Evolutionary conservation across 2,329 filamentous ascomycete species (phyloP), one percentile per base, ranked within the genome.

Genomic region (Apiospora arundinis): DNA sequence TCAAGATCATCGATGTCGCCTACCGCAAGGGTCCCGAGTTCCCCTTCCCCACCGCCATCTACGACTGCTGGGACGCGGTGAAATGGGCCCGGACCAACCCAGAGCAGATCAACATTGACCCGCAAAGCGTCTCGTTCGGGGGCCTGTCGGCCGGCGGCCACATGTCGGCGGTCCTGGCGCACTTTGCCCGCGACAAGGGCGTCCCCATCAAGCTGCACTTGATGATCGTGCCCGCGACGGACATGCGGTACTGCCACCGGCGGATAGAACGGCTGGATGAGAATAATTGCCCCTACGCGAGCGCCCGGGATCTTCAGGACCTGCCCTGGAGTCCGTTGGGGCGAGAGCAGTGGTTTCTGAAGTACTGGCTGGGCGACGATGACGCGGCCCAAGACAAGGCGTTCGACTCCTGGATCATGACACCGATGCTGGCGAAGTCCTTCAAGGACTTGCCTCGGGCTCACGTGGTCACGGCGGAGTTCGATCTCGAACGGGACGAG

Each of bases 401-500:
- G 4, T 18, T 48, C 1, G 9, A 18, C 40, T 45, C 40, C 16
- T 68, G 76, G 76, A 60, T 68, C 72, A 18, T 69, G 0, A 70
- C 68, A 2, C 75, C 77, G 2, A 75, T 81, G 0, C 69, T 78
- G 2, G 78, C 80, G 8, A 74, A 74, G 6, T 76, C 76, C 16
- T 78, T 81, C 21, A 40, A 70, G 3, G 70, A 74, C 8, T 67
- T 82, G 12, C 77, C 80, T 0, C 76, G 74, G 1, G 79, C 79
- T 0, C 76, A 81, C 14, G 77, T 82, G 11, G 70, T 82, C 46
- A 81, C 80, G 0, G 80, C 81, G 1, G 80, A 81, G 67, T 80
- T 81, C 70, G 80, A 82, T 68, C 69, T 80, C 7, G 73, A 80
- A 68, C 74, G 81, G n/a, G 81, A 82, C 71, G 78, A 82, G 68